Percentiles rank a stretch among this genome's conserved stretches.
Conservation (phyloP, 139 green algal species). For the Chlamydomonas sp. region DNA sequence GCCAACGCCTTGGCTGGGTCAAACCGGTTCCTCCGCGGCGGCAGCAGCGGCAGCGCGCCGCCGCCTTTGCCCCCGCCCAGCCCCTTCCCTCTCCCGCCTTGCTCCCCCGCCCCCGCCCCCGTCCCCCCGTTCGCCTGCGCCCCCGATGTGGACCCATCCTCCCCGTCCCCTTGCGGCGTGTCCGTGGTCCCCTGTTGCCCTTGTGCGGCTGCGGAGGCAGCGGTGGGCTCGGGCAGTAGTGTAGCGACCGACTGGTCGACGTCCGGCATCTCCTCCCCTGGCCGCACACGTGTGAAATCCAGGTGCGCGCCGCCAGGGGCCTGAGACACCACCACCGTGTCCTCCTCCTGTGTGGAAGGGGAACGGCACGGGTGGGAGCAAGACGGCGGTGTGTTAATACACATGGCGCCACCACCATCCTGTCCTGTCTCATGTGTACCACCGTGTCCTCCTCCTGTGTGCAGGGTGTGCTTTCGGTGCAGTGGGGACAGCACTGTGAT, state of each 20-base stretch:
- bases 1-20: slow-evolving; percentile 42
- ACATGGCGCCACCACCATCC: background rate
- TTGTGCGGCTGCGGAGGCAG: background rate
- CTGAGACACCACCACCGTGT: slow-evolving; percentile 49
- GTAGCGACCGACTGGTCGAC: background rate
- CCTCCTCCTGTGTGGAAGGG: slow-evolving; percentile 48
- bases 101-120: background rate
- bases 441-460: too few species aligned
- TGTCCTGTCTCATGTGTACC: too few species aligned
- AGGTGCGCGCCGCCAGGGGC: background rate
- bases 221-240: background rate
- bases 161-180: background rate
- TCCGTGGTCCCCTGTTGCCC: background rate
- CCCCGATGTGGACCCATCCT: too few species aligned
- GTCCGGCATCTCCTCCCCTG: background rate
- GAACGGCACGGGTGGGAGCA: background rate
- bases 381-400: background rate
- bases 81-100: background rate
- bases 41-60: slow-evolving; percentile 5
- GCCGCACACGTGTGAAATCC: slow-evolving; percentile 20
- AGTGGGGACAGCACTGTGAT: too few species aligned
- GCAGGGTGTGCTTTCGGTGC: too few species aligned
- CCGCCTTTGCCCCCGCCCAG: background rate
- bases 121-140: background rate
- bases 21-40: slow-evolving; percentile 37